Evolutionary conservation across 2,329 filamentous ascomycete species (phyloP).

Genomic region (Orbilia brochopaga): DNA sequence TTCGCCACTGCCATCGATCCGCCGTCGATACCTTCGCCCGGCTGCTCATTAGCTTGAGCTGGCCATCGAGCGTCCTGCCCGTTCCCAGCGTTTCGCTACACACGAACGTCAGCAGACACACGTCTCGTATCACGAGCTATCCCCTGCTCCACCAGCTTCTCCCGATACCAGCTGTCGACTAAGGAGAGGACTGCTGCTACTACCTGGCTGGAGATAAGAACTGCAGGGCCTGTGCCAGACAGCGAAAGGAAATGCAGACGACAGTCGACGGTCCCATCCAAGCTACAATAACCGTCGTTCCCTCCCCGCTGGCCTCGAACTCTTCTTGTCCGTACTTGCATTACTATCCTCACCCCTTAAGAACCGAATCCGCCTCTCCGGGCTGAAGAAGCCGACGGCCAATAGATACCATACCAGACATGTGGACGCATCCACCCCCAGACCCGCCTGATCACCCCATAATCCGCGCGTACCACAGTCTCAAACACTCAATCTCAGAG

Average conservation of each 20-base stretch:
- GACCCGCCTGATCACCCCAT: constrained; percentile 29
- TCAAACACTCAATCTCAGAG: constrained; percentile 28
- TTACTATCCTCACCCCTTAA: not conserved
- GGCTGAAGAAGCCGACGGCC: constrained; percentile 1
- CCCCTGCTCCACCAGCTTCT: constrained; percentile 13
- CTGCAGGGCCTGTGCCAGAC: not conserved
- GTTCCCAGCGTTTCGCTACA: not conserved
- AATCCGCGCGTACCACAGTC: constrained; percentile 19
- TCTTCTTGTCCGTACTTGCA: not conserved
- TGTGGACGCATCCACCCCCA: constrained; percentile 46
- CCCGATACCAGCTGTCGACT: constrained; percentile 9
- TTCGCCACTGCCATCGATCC: constrained; percentile 21
- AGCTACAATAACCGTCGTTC: not conserved
- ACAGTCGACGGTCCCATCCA: not conserved
- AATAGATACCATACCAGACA: constrained; percentile 5
- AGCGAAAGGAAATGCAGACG: constrained; percentile 3
- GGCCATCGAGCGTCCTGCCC: not conserved
- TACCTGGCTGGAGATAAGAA: not conserved
- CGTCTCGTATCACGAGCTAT: constrained; percentile 25
- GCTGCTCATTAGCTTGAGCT: constrained; percentile 49
- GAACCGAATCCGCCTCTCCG: constrained; percentile 9
- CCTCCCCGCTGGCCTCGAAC: not conserved
- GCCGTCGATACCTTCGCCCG: not conserved
- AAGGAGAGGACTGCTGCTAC: not conserved
- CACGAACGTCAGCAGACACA: not conserved